These are phyloP conservation scores for Diplodia corticola DNA, from an alignment of 2,329 filamentous ascomycete species.

Conservation along the genomic window DNA sequence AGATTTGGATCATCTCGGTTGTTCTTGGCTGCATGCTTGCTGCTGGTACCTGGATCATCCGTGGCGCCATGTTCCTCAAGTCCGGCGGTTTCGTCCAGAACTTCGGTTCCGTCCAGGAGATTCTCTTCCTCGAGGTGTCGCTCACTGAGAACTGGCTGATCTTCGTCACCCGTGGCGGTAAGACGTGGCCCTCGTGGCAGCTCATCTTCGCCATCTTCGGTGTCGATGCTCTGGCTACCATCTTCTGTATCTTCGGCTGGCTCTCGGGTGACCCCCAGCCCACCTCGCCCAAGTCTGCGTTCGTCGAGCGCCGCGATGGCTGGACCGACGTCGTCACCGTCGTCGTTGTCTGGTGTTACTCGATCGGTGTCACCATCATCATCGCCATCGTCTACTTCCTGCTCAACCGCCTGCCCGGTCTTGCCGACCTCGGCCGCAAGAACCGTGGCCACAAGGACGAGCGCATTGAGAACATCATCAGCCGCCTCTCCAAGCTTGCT, in stretches of 20 bases:
- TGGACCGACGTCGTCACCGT: constrained; percentile 65
- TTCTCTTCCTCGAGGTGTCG: constrained; percentile 57
- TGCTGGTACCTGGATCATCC: constrained; percentile 70
- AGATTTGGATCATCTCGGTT: constrained; percentile 77
- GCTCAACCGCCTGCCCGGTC: constrained; percentile 59
- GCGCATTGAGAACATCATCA: constrained; percentile 66
- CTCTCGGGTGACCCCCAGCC: constrained; percentile 56
- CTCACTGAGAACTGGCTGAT: constrained; percentile 58
- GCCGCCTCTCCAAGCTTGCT: constrained; percentile 64
- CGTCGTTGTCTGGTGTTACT: constrained; percentile 65
- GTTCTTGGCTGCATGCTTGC: constrained; percentile 69
- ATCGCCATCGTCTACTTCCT: constrained; percentile 66
- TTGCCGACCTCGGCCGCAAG: constrained; percentile 64
- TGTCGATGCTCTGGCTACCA: constrained; percentile 70
- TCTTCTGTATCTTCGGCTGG: constrained; percentile 77
- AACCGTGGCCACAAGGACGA: constrained; percentile 63
- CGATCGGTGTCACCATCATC: constrained; percentile 65
- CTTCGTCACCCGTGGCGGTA: constrained; percentile 60
- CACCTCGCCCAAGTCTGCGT: constrained; percentile 45
- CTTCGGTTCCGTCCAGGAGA: constrained; percentile 72
- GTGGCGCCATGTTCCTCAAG: constrained; percentile 66
- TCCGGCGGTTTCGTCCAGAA: constrained; percentile 74
- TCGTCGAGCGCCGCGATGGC: constrained; percentile 48
- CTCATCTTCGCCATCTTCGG: constrained; percentile 68
- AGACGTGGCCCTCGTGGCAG: constrained; percentile 75